Base-by-base conservation (phyloP, 2,329 filamentous ascomycete species). In the Exophiala mesophila region DNA sequence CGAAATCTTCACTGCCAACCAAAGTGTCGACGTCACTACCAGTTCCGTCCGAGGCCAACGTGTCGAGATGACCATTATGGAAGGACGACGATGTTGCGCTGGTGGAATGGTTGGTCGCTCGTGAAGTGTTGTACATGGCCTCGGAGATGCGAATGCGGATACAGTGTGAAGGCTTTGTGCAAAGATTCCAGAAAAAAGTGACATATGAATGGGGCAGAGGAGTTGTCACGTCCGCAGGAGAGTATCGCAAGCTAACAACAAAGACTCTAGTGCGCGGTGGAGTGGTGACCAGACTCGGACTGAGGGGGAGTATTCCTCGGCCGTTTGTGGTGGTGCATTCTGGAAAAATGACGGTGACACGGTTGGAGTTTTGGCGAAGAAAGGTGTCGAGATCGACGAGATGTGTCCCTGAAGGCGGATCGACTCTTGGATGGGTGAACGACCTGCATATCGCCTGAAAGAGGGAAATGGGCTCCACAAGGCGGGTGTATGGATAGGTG, bases 321-420 rank as follows among this genome's bases (percentile, higher is more conserved):
- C 90, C 90, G 60, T 98, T 98, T 32, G 88, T 95, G 1, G 92
- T 94, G 3, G 85, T 92, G 65, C 85, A 90, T 67, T 98, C 92
- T 9, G 92, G 90, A 62, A 97, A 96, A 1, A 95, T 80, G 49
- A 83, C 88, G 49, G 97, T 77, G 45, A 87, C 78, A 33, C 88
- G 80, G 44, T 77, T 73, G 0, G 88, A 88, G 60, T 94, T 77
- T 44, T 76, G 70, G 21, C 71, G 66, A 8, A 88, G 61, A 3
- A 97, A 73, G 1, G 75, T 71, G 16, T 71, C 68, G 32, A 89
- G 60, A 47, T 81, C 77, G 18, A 81, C 77, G 23, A 87, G 67
- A 19, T 65, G 69, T 6, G 71, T 64, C 3, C 62, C 62, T 4
- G 32, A 29, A 1, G 72, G 65, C 2, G 77, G 71, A 1, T 66